These are phyloP conservation scores for Saitozyma sp. DNA, from an alignment of 768 basidiomycete genomes.

Conservation along the genomic window DNA sequence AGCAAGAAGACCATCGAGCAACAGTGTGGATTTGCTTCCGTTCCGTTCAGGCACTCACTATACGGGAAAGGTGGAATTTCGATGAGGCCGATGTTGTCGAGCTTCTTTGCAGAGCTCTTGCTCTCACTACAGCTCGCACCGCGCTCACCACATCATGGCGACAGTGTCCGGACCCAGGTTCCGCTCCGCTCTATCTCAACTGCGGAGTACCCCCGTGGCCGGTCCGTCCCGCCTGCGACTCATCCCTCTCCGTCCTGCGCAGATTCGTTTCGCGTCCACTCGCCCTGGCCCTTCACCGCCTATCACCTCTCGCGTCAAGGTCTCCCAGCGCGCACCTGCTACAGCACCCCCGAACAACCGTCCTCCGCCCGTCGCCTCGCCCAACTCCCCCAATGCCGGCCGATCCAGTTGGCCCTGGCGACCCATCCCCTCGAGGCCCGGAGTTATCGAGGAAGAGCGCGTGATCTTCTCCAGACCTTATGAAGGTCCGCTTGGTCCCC, in stretches of 20 bases:
- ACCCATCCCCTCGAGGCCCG: background rate
- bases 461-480: slow-evolving; percentile 14
- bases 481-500: slow-evolving; percentile 9
- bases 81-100: background rate
- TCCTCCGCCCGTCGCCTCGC: too few species aligned
- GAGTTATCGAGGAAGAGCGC: slow-evolving; percentile 7
- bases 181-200: too few species aligned
- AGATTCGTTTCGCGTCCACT: too few species aligned
- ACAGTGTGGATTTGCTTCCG: slow-evolving; percentile 1
- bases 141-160: background rate
- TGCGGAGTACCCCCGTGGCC: too few species aligned
- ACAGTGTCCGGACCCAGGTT: background rate
- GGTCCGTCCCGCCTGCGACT: too few species aligned
- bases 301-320: too few species aligned
- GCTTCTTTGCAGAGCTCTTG: too few species aligned
- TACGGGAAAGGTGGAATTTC: background rate
- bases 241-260: too few species aligned
- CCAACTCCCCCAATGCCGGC: background rate
- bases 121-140: too few species aligned
- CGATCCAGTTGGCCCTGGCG: slow-evolving; percentile 14
- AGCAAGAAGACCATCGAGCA: background rate
- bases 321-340: too few species aligned
- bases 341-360: too few species aligned
- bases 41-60: background rate
- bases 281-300: too few species aligned